Evolutionary conservation across 148 eudicot species (phyloP).

Genomic region (Vaccinium corymbosum): DNA sequence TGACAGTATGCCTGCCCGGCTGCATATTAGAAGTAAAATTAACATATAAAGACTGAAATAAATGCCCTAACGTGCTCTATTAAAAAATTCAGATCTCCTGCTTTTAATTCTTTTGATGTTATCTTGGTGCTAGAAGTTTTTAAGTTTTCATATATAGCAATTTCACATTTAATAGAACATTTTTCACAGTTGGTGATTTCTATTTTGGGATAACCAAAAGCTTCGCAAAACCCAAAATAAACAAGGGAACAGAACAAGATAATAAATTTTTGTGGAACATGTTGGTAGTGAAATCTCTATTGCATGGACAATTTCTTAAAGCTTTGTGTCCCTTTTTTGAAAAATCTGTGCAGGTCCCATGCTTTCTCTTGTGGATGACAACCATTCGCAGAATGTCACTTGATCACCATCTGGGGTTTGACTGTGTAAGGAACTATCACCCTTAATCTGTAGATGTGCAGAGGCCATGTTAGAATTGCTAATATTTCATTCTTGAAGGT

Average conservation of each 20-base stretch:
- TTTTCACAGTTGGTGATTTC: not conserved
- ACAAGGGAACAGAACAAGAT: not conserved
- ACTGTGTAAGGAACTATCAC: slow-evolving; percentile 53
- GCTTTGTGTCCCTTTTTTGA: slow-evolving; percentile 14
- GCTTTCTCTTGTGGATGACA: slow-evolving; percentile 74
- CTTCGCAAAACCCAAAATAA: not conserved
- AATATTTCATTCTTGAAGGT: not conserved
- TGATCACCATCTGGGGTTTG: slow-evolving; percentile 81
- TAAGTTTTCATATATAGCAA: not conserved
- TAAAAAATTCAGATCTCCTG: not conserved
- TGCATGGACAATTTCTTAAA: not conserved
- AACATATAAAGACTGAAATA: not conserved
- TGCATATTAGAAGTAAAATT: not conserved
- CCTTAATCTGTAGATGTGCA: not conserved
- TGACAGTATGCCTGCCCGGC: not conserved
- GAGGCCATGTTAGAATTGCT: not conserved
- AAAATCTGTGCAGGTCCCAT: slow-evolving; percentile 64
- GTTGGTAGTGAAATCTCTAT: not conserved
- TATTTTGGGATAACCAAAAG: not conserved
- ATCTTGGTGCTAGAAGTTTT: not conserved
- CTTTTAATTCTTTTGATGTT: not conserved
- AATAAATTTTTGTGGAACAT: not conserved
- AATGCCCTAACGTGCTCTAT: not conserved
- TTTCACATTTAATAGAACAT: not conserved
- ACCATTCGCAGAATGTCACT: slow-evolving; percentile 76